These are phyloP conservation scores for Didymella exigua DNA, from an alignment of 2,329 filamentous ascomycete species.

Conservation along the genomic window DNA sequence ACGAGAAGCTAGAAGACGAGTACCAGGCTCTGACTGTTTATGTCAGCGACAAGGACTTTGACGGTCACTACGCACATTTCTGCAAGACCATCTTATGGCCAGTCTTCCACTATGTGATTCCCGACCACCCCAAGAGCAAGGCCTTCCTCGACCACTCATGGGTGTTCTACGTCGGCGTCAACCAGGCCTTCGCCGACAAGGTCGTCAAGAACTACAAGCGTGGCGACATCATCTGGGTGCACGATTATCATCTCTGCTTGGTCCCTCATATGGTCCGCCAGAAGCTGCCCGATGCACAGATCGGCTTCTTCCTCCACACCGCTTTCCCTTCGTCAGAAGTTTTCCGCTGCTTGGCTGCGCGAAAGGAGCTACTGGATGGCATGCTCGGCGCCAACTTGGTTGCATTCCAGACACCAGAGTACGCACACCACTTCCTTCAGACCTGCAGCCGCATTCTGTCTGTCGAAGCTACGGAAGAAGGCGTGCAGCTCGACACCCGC, in stretches of 20 bases:
- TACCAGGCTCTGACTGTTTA: conserved; percentile 84
- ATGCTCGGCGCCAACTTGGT: conserved; percentile 92
- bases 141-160: conserved; percentile 97
- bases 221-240: conserved; percentile 91
- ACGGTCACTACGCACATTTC: conserved; percentile 93
- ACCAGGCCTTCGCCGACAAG: conserved; percentile 89
- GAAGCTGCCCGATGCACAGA: conserved; percentile 89
- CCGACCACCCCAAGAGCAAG: conserved; percentile 97
- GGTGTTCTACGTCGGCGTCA: conserved; percentile 91
- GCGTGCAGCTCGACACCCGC: conserved; percentile 87
- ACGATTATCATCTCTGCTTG: conserved; percentile 92
- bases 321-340: conserved; percentile 96
- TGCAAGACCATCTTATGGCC: conserved; percentile 99
- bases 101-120: conserved; percentile 97
- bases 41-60: conserved; percentile 87
- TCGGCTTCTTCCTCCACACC: conserved; percentile 94
- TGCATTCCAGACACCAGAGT: conserved; percentile 92
- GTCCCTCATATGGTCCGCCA: conserved; percentile 89
- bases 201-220: conserved; percentile 92
- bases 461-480: conserved; percentile 88
- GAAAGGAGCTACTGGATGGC: conserved; percentile 85
- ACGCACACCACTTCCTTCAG: conserved; percentile 91
- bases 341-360: conserved; percentile 86
- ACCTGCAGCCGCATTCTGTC: conserved; percentile 89
- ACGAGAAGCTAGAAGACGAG: conserved; percentile 79